Conservation (phyloP, 202 grass and related monocot genomes). For the Carex arenaria region DNA sequence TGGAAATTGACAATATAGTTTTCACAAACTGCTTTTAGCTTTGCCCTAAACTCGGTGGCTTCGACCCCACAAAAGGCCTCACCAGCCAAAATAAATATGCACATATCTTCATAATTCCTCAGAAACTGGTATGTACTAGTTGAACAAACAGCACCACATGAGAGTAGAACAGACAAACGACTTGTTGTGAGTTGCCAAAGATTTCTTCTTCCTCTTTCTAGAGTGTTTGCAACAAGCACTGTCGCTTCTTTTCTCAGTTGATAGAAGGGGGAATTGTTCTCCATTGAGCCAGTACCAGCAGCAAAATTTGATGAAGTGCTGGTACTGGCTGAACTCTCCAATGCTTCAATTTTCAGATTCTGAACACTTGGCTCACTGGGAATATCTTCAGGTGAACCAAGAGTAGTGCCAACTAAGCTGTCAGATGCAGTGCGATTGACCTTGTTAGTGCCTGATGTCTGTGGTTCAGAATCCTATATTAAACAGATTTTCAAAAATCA, state of each 20-base stretch:
- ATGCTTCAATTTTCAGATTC: constrained; percentile 34
- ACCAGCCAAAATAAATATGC: constrained; percentile 91
- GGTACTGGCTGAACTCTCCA: constrained; percentile 18
- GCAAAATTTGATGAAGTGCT: constrained; percentile 34
- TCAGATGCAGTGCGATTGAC: constrained; percentile 42
- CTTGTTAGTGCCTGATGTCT: constrained; percentile 16
- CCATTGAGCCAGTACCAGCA: constrained; percentile 45
- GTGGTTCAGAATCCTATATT: constrained; percentile 39
- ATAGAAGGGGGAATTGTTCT: constrained; percentile 68
- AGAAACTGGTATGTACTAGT: constrained; percentile 97
- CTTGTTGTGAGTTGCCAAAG: constrained; percentile 96
- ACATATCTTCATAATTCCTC: constrained; percentile 95
- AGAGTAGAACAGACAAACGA: constrained; percentile 86
- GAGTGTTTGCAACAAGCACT: constrained; percentile 60
- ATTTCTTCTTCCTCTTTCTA: constrained; percentile 95
- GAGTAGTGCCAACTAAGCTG: constrained; percentile 30
- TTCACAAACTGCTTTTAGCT: constrained; percentile 81
- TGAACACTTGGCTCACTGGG: constrained; percentile 33
- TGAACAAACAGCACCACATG: constrained; percentile 78
- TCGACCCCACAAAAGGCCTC: constrained; percentile 95
- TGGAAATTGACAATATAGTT: constrained; percentile 79
- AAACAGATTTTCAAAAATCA: constrained; percentile 25
- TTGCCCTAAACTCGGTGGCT: constrained; percentile 89
- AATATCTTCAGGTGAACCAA: constrained; percentile 37
- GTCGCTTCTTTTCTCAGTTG: constrained; percentile 85